Evolutionary conservation across 2,329 filamentous ascomycete genomes (phyloP).

Genomic region (Penicillium crustosum): DNA sequence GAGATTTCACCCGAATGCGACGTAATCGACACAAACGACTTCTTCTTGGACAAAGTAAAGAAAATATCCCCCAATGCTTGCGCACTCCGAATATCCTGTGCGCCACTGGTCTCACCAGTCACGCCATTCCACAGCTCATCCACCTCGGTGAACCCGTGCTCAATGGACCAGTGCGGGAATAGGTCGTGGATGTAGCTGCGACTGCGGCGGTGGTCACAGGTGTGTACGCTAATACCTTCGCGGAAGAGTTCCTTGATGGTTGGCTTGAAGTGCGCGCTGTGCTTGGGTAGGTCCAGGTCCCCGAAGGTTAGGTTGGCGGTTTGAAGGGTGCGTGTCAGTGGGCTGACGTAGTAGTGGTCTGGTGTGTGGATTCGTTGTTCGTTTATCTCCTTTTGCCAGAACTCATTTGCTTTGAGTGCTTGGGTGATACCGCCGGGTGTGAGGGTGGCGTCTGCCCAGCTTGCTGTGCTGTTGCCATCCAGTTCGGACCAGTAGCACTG

Average conservation of each 20-base stretch:
- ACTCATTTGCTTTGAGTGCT: constrained; percentile 44
- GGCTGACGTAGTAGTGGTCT: constrained; percentile 56
- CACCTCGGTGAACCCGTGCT: constrained; percentile 53
- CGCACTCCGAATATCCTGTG: constrained; percentile 48
- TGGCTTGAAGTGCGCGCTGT: constrained; percentile 49
- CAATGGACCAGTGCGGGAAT: constrained; percentile 54
- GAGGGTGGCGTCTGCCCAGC: constrained; percentile 59
- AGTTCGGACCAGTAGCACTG: constrained; percentile 59
- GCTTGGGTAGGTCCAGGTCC: constrained; percentile 45
- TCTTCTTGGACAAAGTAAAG: constrained; percentile 33
- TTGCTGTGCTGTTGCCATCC: constrained; percentile 54
- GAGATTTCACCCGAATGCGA: constrained; percentile 59
- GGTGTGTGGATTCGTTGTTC: constrained; percentile 53
- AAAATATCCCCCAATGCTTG: constrained; percentile 55
- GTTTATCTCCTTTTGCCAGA: constrained; percentile 52
- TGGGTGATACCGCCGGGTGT: constrained; percentile 53
- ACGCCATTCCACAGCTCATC: constrained; percentile 56
- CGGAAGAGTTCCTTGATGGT: constrained; percentile 58
- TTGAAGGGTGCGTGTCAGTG: constrained; percentile 56
- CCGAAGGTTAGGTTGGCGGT: constrained; percentile 57
- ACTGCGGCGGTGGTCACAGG: constrained; percentile 57
- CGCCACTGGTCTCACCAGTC: constrained; percentile 48
- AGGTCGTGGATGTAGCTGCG: constrained; percentile 48
- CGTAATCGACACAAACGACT: constrained; percentile 54
- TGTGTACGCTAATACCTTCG: constrained; percentile 60